Evolutionary conservation across 2,329 filamentous ascomycete genomes (phyloP), one percentile per base, ranked within the genome.

Genomic region (Ophiocordyceps australis): DNA sequence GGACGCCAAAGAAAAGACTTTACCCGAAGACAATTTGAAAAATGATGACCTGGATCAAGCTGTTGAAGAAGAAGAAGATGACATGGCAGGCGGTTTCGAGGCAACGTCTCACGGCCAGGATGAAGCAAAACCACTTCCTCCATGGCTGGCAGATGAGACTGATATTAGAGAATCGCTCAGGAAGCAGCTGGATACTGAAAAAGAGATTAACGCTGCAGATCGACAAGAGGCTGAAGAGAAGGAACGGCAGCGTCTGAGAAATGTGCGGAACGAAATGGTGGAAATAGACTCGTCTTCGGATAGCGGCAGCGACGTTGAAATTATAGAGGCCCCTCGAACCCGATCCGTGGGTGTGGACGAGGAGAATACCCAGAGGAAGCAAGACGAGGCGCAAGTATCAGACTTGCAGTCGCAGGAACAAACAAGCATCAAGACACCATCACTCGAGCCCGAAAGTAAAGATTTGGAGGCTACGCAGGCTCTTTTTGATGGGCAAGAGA

Each of bases 111-210:
- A 46, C 8, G 40, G 45, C 38, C 41, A 58, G 32, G 45, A 59
- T 45, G 48, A 44, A 4, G 55, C 64, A 2, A 59, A 55, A n/a
- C 74, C 74, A 1, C 42, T 86, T 7, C 80, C 80, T 2, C 80
- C 80, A 1, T 89, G 80, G 80, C 64, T 89, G 40, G 52, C 55
- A 3, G 65, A 71, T 32, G 50, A 70, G 5, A 59, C 62, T 3
- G 77, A 83, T 30, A 70, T 85, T 17, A 60, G 75, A 32, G 62
- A 74, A 25, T 61, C 63, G 15, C 49, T 72, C 32, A 66, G 63
- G 37, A 62, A 67, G 29, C 65, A 71, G 49, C 62, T 51, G 35
- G 64, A 52, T 38, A 57, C 46, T 24, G 66, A 74, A 25, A 49
- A 52, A 13, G 62, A 68, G 29, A 68, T 77, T 29, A 70, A 75